Evolutionary conservation across 129 eudicot genomes (phyloP), one percentile per base, ranked within the genome.

Genomic region (Calendula officinalis): DNA sequence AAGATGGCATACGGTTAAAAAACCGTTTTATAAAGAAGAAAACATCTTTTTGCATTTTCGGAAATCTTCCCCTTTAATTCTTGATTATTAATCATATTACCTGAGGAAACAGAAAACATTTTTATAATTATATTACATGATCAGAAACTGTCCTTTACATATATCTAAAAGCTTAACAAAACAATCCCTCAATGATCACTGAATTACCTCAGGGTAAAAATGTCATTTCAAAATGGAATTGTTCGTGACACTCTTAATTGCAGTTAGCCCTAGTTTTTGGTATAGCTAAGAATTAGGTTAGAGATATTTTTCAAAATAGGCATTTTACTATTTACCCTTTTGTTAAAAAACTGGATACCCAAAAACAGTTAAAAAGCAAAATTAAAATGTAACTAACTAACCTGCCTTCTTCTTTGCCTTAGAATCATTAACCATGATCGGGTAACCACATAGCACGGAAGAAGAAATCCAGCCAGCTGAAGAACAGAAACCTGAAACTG

Each of bases 381-480:
- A 22, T 22, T 22, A 22, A 22, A 22, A 22, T 0, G 30, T 22
- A 22, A 22, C 30, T 15, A 54, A 68, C 91, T 53, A 17, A 83
- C 91, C 86, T 83, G 95, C 27, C 91, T 65, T 57, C 84, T 74
- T 78, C 96, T 71, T 47, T 86, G 87, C 77, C 82, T 77, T 58
- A 81, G 68, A 45, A 82, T 38, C 62, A 79, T 71, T 55, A 79
- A 72, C 84, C 86, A 82, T 35, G 91, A 80, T 4, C 89, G 80
- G 36, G 76, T 82, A 75, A 88, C 77, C 48, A 78, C 89, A 37
- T 88, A 88, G 73, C 96, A 88, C 0, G 91, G 96, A 17, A 88
- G 81, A 65, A 88, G 86, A 77, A 88, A 81, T 42, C 88, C 96
- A 36, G 86, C 96, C n/a, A 82, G 66, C 78, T 80, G 91, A 70